phyloP scores from a whole-genome alignment of 192 early-diverging fungal genomes.

The Coemansia sp. region DNA sequence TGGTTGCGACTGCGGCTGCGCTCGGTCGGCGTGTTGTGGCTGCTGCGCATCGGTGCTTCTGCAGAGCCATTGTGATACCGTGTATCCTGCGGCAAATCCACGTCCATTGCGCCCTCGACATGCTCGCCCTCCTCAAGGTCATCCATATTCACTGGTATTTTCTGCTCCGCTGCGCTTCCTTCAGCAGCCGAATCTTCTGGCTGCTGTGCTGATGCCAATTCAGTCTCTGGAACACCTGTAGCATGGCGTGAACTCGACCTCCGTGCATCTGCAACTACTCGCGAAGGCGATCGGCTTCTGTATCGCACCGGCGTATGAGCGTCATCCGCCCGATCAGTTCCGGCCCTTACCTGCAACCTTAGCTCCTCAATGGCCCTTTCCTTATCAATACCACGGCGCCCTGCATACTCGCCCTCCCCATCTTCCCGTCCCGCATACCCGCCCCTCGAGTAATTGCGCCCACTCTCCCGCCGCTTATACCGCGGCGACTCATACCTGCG shows the following conservation, averaged over 20 bases:
- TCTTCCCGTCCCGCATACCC: conserved; percentile 24
- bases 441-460: conserved; percentile 24
- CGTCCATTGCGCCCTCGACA: conserved; percentile 33
- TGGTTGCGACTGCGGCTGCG: conserved; percentile 23
- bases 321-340: conserved; percentile 14
- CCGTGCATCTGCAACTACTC: not conserved
- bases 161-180: not conserved
- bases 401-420: conserved; percentile 17
- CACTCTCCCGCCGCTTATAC: conserved; percentile 39
- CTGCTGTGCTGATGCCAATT: not conserved
- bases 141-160: conserved; percentile 23
- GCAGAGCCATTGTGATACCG: not conserved
- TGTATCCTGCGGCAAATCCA: conserved; percentile 5
- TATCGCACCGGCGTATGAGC: conserved; percentile 8
- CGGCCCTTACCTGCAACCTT: conserved; percentile 34
- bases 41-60: conserved; percentile 12
- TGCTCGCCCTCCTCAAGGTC: conserved; percentile 55
- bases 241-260: not conserved
- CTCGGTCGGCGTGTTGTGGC: conserved; percentile 6
- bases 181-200: not conserved
- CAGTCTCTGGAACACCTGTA: not conserved
- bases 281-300: conserved; percentile 11
- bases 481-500: conserved; percentile 30
- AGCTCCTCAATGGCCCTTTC: conserved; percentile 52
- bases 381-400: conserved; percentile 38